phyloP scores from a whole-genome alignment of 345 rosid genomes.

The Aquilaria sinensis region DNA sequence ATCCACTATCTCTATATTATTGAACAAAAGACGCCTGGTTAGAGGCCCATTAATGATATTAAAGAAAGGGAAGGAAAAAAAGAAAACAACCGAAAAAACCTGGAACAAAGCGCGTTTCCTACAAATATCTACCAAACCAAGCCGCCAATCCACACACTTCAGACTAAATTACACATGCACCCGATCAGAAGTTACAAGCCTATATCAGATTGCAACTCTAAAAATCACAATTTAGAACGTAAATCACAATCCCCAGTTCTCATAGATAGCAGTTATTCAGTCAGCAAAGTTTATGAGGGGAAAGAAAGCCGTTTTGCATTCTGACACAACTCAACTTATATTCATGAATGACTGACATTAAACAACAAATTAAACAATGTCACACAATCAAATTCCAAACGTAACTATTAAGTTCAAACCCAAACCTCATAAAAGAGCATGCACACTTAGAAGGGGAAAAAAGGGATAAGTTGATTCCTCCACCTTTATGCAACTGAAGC shows the following conservation, averaged over 20 bases:
- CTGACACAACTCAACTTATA: too few species aligned
- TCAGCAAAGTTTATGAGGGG: too few species aligned
- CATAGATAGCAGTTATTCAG: too few species aligned
- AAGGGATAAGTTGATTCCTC: background rate
- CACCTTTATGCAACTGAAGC: conserved; percentile 95
- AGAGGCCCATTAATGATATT: conserved; percentile 5
- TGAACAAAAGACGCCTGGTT: conserved; percentile 11
- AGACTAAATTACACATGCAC: too few species aligned
- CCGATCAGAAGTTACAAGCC: too few species aligned
- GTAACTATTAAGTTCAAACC: background rate
- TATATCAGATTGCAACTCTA: too few species aligned
- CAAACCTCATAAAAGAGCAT: background rate
- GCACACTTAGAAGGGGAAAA: background rate
- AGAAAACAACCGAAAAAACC: background rate
- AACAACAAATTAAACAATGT: background rate
- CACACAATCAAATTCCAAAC: background rate
- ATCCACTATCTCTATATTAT: conserved; percentile 69
- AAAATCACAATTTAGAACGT: too few species aligned
- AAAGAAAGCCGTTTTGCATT: too few species aligned
- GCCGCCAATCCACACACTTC: background rate
- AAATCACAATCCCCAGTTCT: too few species aligned
- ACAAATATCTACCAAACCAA: conserved; percentile 1
- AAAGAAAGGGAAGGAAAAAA: background rate
- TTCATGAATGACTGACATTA: too few species aligned
- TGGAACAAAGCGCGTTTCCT: background rate